Base-by-base conservation (phyloP, 257 asterid species). In the Plantago elongata region DNA sequence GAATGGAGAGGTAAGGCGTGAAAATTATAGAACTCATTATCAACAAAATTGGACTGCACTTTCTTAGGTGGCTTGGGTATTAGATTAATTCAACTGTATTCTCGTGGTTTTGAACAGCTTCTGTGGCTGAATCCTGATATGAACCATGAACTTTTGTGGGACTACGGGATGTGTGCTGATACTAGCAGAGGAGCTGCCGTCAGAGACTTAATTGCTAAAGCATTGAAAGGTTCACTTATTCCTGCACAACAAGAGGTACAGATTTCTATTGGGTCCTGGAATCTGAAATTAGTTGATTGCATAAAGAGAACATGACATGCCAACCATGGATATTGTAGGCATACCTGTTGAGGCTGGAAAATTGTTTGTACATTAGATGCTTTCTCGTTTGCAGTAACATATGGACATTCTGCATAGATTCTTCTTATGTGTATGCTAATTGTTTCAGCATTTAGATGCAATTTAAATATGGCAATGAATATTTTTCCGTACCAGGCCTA, bases 131-230 rank as follows among this genome's bases (percentile, higher is more conserved):
- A 88, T 73, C 95, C 95, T 9, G 90, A 86, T 52, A 75, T 77
- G 63, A 84, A 74, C 74, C 90, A 92, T 73, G 97, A 89, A 69
- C 97, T 88, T 74, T 94, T 82, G 60, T 91, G 98, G 98, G 98
- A 91, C 77, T 78, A 88, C 67, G 90, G 94, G 63, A 88, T 86
- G 98, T 88, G 99, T 61, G 97, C 95, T 73, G 97, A 92, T 81
- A 93, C 97, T 40, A 87, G 95, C 64, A 76, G 87, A 78, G 97
- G 97, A 76, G 97, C 91, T 38, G 95, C 99, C 54, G 88, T 93
- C 56, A 84, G 95, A 73, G 95, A 92, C 70, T 74, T 92, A 63
- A 86, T 92, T 67, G 89, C 89, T 43, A 92, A 85, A 85, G 99
- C 99, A 68, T 68, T 92, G 71, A 92, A 86, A 75, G 89, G 90